Base-by-base conservation (phyloP, 345 rosid genomes). In the Salix exigua region DNA sequence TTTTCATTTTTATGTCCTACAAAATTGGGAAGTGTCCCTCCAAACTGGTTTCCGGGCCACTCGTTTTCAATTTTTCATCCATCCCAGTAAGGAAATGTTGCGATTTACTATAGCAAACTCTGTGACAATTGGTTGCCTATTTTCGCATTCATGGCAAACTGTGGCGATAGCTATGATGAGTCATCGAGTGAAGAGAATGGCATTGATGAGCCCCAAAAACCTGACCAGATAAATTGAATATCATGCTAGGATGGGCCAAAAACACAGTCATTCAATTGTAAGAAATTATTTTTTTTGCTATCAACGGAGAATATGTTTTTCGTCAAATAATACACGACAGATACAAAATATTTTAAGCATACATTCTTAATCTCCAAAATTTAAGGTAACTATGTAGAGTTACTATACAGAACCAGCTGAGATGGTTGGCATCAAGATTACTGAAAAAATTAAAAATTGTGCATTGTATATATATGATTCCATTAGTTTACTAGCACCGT, bases 161-260 rank as follows among this genome's bases (percentile, higher is more conserved):
- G 81, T 78, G 37, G 50, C 65, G 31, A 33, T 61, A 72, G 66
- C 79, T 38, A 38, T 78, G 76, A 75, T 70, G 70, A 40, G 70
- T 80, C 78, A 58, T 75, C 74, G 60, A 71, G 46, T 76, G 44
- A 33, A 38, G 67, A 38, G 48, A 46, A 21, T 66, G 73, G 60
- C 86, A 77, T 81, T 77, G 82, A 81, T 77, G 69, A 73, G 80
- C 81, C 86, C 64, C 68, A 77, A 77, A 72, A 83, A 83, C 73
- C 82, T 75, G 82, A 71, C 77, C 77, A 68, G 75, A 68, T 78
- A 62, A 68, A 66, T 40, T 69, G 65, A 42, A 75, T 30, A 7
- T 70, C 40, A 23, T 63, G 37, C 30, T 16, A 17, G 55, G 21
- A 16, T 40, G 82, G 78, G 25, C 79, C 68, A 77, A 61, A 18